phyloP scores from a whole-genome alignment of 2,329 filamentous ascomycete species.

The Xylariaceae sp. region DNA sequence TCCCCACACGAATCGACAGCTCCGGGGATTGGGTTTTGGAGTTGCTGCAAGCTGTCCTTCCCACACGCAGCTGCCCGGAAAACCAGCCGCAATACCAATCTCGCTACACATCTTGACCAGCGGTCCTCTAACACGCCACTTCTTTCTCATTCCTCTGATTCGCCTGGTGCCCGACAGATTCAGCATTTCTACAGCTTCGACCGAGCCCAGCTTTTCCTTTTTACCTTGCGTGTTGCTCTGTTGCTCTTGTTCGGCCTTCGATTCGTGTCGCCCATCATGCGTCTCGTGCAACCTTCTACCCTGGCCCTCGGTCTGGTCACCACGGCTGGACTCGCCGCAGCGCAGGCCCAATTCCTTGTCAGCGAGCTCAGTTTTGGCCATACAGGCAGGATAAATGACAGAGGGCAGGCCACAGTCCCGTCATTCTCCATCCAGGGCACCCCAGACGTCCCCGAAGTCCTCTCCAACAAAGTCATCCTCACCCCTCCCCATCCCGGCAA shows the following conservation, averaged over 20 bases:
- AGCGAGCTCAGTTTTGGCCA: conserved; percentile 77
- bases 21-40: no score
- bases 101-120: conserved; percentile 1
- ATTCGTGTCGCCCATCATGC: conserved; percentile 37
- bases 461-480: conserved; percentile 88
- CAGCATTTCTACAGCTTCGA: conserved; percentile 10
- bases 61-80: no score
- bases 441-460: conserved; percentile 55
- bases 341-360: conserved; percentile 62
- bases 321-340: conserved; percentile 31
- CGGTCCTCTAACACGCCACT: background rate
- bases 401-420: conserved; percentile 49
- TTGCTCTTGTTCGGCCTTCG: conserved; percentile 7
- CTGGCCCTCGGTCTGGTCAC: conserved; percentile 42
- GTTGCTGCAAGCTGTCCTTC: no score
- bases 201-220: conserved; percentile 1
- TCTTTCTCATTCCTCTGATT: conserved; percentile 4
- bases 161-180: conserved; percentile 8
- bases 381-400: conserved; percentile 62
- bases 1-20: background rate
- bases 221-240: conserved; percentile 3
- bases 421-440: conserved; percentile 53
- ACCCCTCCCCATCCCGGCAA: conserved; percentile 86
- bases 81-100: background rate
- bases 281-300: conserved; percentile 34